Evolutionary conservation across 1,139 yeast species (phyloP), one percentile per base, ranked within the genome.

Genomic region (Geotrichum bryndzae): DNA sequence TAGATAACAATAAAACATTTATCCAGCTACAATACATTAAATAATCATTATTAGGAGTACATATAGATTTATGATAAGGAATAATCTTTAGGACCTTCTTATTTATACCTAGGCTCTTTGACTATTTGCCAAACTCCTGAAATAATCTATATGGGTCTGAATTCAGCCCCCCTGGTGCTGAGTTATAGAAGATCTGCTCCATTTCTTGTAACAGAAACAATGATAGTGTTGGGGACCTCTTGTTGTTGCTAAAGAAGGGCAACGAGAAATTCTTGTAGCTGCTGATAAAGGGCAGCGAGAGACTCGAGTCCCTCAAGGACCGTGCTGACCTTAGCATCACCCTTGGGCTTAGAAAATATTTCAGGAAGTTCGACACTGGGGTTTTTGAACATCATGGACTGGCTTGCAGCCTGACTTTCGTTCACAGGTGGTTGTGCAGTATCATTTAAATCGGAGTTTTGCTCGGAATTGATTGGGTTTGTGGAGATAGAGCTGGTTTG

Each of bases 261-360:
- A 59, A 76, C 76, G 52, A 81, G 80, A 55, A 87, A 76, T 64
- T 82, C 85, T 1, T 18, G 18, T 18, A 18, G 18, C 18, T 18
- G 18, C 18, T 18, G 18, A 18, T 18, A 18, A 18, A 18, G 18
- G 18, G 18, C 18, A 18, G 18, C 18, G 18, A 90, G 87, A 0
- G 90, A 80, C 62, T 81, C 80, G 0, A 94, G 96, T 96, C 96
- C 89, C 50, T 81, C 82, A 63, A 84, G 82, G 48, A 88, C 72
- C 8, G 84, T 80, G 56, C 77, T 77, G 13, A 80, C 79, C 11
- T 79, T 79, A 22, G 79, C 82, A 62, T 81, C 83, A 60, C 82
- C 86, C 57, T 86, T 90, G 51, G 85, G 86, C 61, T 84, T 83
- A 3, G 81, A 77, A 64, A 74, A 74, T 50, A 80, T 81, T 33